Evolutionary conservation across 2,329 filamentous ascomycete species (phyloP), one percentile per base, ranked within the genome.

Genomic region (Penicillium sp.): DNA sequence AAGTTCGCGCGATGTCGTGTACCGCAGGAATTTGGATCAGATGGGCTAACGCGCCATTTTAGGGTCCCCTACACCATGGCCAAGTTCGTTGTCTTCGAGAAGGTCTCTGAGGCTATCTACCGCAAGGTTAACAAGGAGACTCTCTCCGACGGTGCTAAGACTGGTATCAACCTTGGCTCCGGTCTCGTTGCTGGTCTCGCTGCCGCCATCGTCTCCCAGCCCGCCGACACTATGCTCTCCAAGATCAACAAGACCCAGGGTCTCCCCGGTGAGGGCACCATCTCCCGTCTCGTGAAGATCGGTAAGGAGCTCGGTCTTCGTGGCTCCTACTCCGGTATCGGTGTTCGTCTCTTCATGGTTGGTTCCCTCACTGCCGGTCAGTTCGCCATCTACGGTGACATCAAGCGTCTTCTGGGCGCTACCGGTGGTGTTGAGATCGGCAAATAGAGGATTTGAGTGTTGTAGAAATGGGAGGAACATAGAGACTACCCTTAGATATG

Each of bases 241-340:
- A 93, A 91, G 82, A 93, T 94, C 80, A 94, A 94, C 86, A 93
- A 93, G 86, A 88, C 86, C 75, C 84, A 88, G 78, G 88, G 87
- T 74, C 77, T 82, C 51, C 87, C 88, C 58, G 88, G 88, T 78
- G 87, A 94, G 78, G 82, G 88, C 66, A 93, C 86, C 64, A 80
- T 80, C 68, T 79, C 77, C 71, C 85, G 88, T 72, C 75, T 94
- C 66, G 77, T 91, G 78, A 93, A 93, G 84, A 94, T 94, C 66
- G 87, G 75, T 60, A 86, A 84, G 75, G 87, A 94, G 75, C 85
- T 94, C 63, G 88, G 88, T 67, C 52, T 94, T 69, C 78, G 77
- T 61, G 88, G 88, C 61, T 86, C 81, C 46, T 94, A 84, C 77
- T 75, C 78, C 64, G 88, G 88, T 81, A 86, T 94, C 61, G 85